A percentile compares a stretch with the other conserved stretches of the same genome.
Conservation (phyloP, 257 asterid genomes). For the Solanum rostratum region DNA sequence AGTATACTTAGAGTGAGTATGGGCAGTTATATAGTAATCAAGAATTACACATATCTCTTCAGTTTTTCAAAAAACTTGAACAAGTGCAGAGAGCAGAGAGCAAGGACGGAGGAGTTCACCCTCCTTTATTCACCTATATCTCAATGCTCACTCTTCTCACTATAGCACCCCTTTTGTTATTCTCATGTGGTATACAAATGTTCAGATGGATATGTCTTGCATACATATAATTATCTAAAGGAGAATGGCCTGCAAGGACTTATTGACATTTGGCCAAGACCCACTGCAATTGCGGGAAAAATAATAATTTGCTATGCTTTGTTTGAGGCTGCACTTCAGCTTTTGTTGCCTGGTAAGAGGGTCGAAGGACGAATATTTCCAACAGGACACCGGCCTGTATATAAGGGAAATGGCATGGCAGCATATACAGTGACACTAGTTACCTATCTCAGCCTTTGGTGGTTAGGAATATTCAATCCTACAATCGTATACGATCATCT, state of each 20-base stretch:
- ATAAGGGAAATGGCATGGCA: conserved; percentile 33
- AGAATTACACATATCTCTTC: background rate
- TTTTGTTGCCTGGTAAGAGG: conserved; percentile 69
- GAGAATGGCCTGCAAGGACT: conserved; percentile 68
- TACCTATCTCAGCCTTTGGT: too few species aligned
- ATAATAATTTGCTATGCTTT: conserved; percentile 66
- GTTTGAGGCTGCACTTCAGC: conserved; percentile 90
- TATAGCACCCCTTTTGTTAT: conserved; percentile 90
- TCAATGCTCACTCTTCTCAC: conserved; percentile 78
- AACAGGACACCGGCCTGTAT: conserved; percentile 72
- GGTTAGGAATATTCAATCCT: too few species aligned
- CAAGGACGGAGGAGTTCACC: conserved; percentile 31
- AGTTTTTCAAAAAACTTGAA: background rate
- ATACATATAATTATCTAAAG: conserved; percentile 48
- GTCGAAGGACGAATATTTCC: conserved; percentile 91
- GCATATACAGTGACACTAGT: too few species aligned
- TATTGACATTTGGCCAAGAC: conserved; percentile 69
- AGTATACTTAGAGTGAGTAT: too few species aligned
- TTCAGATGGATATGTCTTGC: conserved; percentile 82
- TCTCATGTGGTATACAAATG: conserved; percentile 98
- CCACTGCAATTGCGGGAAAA: conserved; percentile 64
- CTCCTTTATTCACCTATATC: conserved; percentile 64
- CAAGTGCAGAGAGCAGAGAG: background rate
- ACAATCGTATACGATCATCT: too few species aligned
- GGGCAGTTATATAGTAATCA: too few species aligned